These are phyloP conservation scores for Hyaloscypha hepaticicola DNA, from an alignment of 495 filamentous ascomycete species.

Conservation along the genomic window DNA sequence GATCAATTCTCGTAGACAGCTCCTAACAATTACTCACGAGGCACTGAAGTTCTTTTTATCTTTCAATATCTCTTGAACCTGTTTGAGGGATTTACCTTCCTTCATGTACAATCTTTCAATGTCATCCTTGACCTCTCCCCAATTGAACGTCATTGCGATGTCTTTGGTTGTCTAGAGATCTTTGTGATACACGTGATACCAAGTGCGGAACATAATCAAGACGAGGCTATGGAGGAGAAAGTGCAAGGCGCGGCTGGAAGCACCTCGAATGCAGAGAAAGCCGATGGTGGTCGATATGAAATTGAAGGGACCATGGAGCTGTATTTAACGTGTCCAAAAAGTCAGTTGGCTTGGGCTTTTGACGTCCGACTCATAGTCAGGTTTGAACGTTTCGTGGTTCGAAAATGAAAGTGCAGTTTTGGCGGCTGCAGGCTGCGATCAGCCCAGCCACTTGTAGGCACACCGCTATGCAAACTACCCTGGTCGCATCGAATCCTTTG, in stretches of 20 bases:
- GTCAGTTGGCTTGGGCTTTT: background rate
- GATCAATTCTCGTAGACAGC: background rate
- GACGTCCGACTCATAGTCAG: background rate
- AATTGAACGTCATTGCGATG: conserved; percentile 8
- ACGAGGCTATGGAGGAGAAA: too few species aligned
- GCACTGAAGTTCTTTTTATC: conserved; percentile 1
- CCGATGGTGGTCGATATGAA: too few species aligned
- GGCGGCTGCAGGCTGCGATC: background rate
- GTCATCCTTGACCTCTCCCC: conserved; percentile 11
- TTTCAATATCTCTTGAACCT: conserved; percentile 8
- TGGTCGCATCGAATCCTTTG: too few species aligned
- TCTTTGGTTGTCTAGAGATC: background rate
- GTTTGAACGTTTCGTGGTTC: background rate
- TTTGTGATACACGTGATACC: background rate
- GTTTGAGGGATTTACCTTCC: conserved; percentile 6
- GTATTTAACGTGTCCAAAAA: background rate
- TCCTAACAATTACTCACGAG: conserved; percentile 4
- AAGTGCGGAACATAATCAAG: background rate
- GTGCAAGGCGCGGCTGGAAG: too few species aligned
- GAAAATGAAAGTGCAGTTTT: background rate
- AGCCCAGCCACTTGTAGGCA: too few species aligned
- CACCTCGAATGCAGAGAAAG: too few species aligned
- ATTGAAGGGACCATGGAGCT: too few species aligned
- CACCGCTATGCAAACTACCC: too few species aligned
- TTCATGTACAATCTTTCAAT: conserved; percentile 7